Base-by-base conservation (phyloP, 495 filamentous ascomycete species). In the Penicillium pulvis region DNA sequence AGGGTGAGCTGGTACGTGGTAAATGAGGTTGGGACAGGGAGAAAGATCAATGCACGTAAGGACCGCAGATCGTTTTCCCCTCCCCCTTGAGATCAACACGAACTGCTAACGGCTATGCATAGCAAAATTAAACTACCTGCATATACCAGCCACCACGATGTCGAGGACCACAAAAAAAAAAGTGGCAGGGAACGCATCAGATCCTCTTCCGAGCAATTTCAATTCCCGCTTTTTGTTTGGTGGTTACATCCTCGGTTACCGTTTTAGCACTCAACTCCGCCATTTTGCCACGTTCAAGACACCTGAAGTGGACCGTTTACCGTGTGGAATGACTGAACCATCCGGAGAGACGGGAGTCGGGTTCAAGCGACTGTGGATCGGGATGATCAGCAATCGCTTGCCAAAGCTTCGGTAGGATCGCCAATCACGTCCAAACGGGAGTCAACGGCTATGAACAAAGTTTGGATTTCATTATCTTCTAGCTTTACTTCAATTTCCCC, bases 271-370 rank as follows among this genome's bases (percentile, higher is more conserved):
- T 17, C 11, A 44, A 49, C 64, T 66, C 61, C 61, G 48, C 64
- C 55, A 57, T 61, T 64, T 67, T 45, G 62, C 64, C 64, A 67
- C 64, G 64, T 64, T 64, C 7, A 59, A 56, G 48, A 53, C 55
- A 30, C 51, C 60, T 47, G 11, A 23, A 6, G 28, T 19, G 42
- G 17, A 6, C 17, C 42, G 1, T 20, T 20, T 45, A n/a, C 11
- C 49, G 41, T 1, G 12, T 30, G 30, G 19, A 33, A 24, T 47
- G 3, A 26, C 28, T 39, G 31, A 52, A 52, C 33, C 50, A 51
- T 51, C 48, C 48, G 48, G 48, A 51, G 30, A 33, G 28, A 36
- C 46, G 44, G 44, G 33, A 51, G 47, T 57, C 48, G 26, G 47
- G 39, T 51, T 57, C 55, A 57, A 57, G 55, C 35, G 36, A 35